phyloP scores from a whole-genome alignment of 202 grass and related monocot genomes.

The Schoenoplectus triqueter region DNA sequence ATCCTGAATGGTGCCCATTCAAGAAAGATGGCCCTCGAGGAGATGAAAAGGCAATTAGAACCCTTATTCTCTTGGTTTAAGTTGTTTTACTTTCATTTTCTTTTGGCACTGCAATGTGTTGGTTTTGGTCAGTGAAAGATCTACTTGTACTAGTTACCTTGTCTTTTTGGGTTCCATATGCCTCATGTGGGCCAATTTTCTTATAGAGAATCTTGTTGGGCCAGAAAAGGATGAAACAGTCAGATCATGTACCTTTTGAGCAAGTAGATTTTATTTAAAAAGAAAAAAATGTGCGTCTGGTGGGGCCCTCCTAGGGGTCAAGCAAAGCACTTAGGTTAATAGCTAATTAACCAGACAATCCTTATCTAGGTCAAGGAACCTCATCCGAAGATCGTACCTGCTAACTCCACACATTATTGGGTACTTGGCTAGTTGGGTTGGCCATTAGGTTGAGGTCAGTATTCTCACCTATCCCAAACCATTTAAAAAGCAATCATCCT shows the following conservation, averaged over 20 bases:
- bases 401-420: conserved; percentile 11
- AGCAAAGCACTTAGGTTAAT: background rate
- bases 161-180: background rate
- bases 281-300: conserved; percentile 35
- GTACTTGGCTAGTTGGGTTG: background rate
- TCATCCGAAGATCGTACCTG: no score
- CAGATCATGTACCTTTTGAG: conserved; percentile 16
- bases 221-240: background rate
- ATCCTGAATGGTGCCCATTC: conserved; percentile 73
- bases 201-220: background rate
- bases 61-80: background rate
- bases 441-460: background rate
- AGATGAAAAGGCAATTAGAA: conserved; percentile 40
- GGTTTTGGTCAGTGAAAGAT: conserved; percentile 26
- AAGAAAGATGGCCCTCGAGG: conserved; percentile 45
- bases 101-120: background rate
- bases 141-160: conserved; percentile 28
- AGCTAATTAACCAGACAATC: no score
- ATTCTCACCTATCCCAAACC: no score
- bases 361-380: no score
- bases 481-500: background rate
- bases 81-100: background rate
- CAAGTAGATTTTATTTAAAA: background rate
- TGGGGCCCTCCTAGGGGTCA: conserved; percentile 46
- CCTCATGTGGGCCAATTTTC: conserved; percentile 1